Percentiles rank a stretch among this genome's conserved stretches.
phyloP scores from a whole-genome alignment of 2,329 filamentous ascomycete genomes.

The Pseudocercospora macadamiae region DNA sequence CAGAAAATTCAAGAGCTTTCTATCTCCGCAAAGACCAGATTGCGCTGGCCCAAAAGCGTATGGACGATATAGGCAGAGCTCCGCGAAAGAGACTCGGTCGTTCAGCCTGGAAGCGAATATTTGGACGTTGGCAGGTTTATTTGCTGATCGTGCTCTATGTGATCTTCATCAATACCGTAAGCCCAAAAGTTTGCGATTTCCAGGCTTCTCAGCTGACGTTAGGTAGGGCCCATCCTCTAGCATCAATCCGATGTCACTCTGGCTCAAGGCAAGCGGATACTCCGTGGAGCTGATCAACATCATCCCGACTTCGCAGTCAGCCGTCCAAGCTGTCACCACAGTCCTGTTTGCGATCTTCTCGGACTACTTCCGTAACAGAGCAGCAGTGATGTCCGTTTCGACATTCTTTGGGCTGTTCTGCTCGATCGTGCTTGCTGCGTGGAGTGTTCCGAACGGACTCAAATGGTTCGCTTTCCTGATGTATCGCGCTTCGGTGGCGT shows the following conservation, averaged over 20 bases:
- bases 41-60: constrained; percentile 51
- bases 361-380: constrained; percentile 27
- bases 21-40: constrained; percentile 51
- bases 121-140: constrained; percentile 68
- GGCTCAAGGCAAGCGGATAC: constrained; percentile 47
- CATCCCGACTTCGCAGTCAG: constrained; percentile 54
- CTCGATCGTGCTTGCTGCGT: constrained; percentile 37
- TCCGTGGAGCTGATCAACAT: constrained; percentile 59
- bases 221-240: constrained; percentile 25
- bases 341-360: constrained; percentile 57
- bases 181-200: constrained; percentile 34
- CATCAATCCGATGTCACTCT: constrained; percentile 30
- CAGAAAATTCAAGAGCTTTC: constrained; percentile 54
- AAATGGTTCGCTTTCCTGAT: constrained; percentile 41
- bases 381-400: constrained; percentile 27
- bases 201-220: not conserved
- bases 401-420: constrained; percentile 29
- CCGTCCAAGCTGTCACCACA: constrained; percentile 61
- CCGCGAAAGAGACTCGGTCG: constrained; percentile 31
- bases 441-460: constrained; percentile 35
- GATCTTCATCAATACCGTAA: constrained; percentile 63
- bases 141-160: constrained; percentile 62
- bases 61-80: constrained; percentile 41
- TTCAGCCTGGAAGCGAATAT: constrained; percentile 56
- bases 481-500: constrained; percentile 36